Base-by-base conservation (phyloP, 106 monocot genomes). In the Dactylorhiza incarnata region DNA sequence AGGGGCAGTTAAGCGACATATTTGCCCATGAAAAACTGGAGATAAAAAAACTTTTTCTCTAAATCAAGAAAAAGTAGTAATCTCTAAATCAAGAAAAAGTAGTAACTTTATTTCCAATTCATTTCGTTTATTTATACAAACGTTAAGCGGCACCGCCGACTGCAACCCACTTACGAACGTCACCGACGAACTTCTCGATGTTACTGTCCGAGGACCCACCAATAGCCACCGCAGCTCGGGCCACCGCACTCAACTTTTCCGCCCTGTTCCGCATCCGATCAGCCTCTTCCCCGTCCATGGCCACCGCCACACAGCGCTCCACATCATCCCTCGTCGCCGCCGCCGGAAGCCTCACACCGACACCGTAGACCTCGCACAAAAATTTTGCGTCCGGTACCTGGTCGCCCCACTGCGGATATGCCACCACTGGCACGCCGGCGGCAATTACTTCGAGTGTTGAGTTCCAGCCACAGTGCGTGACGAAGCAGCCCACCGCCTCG, bases 381-480 rank as follows among this genome's bases (percentile, higher is more conserved):
- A 91, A 88, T 74, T 84, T 91, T 6, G 88, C 88, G 45, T 90
- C 46, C 6, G 87, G 59, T 5, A 76, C 58, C 62, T 90, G 90
- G 68, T 90, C 90, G 4, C 85, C 90, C 73, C 75, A 87, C 71
- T 90, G 85, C 6, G 87, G 90, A 75, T 71, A 87, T 8, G 83
- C 81, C 17, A 91, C 45, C 37, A 87, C 83, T 70, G 90, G 87
- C 51, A 90, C 85, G 17, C 93, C 90, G 7, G 83, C 71, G n/a
- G 82, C 48, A 2, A 93, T 55, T 50, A 78, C 75, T 77, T 93
- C 90, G 14, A 87, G 77, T 52, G 87, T 85, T 16, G 92, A 89
- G 75, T 91, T 91, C 91, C 91, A 91, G 3, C 91, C 91, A 74
- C 91, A 91, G 83, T 91, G 91, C 29, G 89, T 86, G 45, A 92